Conservation (phyloP, 805 yeast genomes). For the Deakozyma indianensis region DNA sequence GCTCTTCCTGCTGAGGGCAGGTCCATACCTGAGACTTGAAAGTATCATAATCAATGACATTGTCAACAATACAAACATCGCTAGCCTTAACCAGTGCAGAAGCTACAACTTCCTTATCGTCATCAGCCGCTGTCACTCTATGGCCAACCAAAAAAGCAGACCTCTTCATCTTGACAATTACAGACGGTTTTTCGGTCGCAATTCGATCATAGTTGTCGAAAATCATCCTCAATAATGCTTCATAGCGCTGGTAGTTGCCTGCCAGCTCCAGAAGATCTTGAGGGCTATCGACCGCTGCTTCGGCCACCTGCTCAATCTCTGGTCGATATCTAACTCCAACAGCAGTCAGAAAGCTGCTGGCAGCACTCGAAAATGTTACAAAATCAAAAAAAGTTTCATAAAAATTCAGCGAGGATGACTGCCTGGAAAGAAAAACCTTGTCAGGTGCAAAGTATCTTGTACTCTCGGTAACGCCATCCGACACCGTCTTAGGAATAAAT, state of each 20-base stretch:
- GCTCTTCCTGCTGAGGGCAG: constrained; percentile 20
- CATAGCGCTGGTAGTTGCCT: constrained; percentile 12
- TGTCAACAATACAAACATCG: constrained; percentile 22
- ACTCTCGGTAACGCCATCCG: constrained; percentile 5
- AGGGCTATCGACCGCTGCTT: constrained; percentile 14
- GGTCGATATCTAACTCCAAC: constrained; percentile 23
- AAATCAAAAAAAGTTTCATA: constrained; percentile 17
- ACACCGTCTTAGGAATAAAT: constrained; percentile 17
- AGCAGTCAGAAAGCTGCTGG: constrained; percentile 18
- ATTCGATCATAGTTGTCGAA: constrained; percentile 4
- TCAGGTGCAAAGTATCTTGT: constrained; percentile 2
- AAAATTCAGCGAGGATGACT: constrained; percentile 2
- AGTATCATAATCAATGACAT: constrained; percentile 21
- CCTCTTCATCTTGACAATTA: constrained; percentile 14
- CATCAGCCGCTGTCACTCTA: constrained; percentile 2
- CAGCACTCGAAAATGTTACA: constrained; percentile 10
- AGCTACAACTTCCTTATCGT: constrained; percentile 4
- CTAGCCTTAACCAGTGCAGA: constrained; percentile 15
- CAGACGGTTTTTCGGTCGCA: constrained; percentile 9
- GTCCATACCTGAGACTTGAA: constrained; percentile 18
- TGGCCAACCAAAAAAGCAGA: constrained; percentile 18
- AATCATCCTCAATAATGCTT: constrained; percentile 7
- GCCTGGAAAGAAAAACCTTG: neutral
- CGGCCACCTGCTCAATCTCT: constrained; percentile 17
- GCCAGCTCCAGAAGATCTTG: constrained; percentile 13